Evolutionary conservation across 2,329 filamentous ascomycete genomes (phyloP).

Genomic region (Ilyonectria mors-panacis): DNA sequence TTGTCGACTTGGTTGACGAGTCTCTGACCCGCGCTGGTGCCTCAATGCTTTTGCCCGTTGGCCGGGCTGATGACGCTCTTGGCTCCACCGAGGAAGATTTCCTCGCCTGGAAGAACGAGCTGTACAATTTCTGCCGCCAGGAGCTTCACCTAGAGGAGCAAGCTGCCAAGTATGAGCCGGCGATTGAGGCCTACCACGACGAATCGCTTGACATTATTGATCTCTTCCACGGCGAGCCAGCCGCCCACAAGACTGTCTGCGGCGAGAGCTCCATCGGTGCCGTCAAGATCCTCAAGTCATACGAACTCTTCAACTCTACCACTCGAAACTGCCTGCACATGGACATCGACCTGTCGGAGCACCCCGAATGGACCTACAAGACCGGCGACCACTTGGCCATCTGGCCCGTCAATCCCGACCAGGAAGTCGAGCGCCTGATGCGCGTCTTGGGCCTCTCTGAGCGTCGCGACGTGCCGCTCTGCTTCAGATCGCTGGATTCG

Average conservation of each 20-base stretch:
- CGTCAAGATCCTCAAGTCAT: slow-evolving; percentile 19
- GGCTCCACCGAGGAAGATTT: slow-evolving; percentile 52
- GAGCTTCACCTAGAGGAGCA: slow-evolving; percentile 44
- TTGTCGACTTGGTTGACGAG: slow-evolving; percentile 45
- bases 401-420: slow-evolving; percentile 53
- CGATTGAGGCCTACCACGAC: slow-evolving; percentile 25
- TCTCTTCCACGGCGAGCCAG: slow-evolving; percentile 34
- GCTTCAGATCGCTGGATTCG: slow-evolving; percentile 36
- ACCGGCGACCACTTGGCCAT: slow-evolving; percentile 57
- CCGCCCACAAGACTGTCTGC: slow-evolving; percentile 38
- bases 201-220: slow-evolving; percentile 34
- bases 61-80: slow-evolving; percentile 48
- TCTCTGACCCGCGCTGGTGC: slow-evolving; percentile 45
- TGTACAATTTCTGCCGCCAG: slow-evolving; percentile 39
- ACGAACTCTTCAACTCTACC: slow-evolving; percentile 43
- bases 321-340: slow-evolving; percentile 53
- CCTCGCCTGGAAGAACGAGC: slow-evolving; percentile 49
- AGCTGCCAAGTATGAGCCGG: slow-evolving; percentile 40
- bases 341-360: slow-evolving; percentile 51
- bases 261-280: slow-evolving; percentile 28
- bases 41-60: slow-evolving; percentile 38
- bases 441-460: slow-evolving; percentile 43
- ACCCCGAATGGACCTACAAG: slow-evolving; percentile 47
- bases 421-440: slow-evolving; percentile 49
- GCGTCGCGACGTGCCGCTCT: slow-evolving; percentile 39